Conservation (phyloP, 169 alveolate genomes). For the Eimeria falciformis region DNA sequence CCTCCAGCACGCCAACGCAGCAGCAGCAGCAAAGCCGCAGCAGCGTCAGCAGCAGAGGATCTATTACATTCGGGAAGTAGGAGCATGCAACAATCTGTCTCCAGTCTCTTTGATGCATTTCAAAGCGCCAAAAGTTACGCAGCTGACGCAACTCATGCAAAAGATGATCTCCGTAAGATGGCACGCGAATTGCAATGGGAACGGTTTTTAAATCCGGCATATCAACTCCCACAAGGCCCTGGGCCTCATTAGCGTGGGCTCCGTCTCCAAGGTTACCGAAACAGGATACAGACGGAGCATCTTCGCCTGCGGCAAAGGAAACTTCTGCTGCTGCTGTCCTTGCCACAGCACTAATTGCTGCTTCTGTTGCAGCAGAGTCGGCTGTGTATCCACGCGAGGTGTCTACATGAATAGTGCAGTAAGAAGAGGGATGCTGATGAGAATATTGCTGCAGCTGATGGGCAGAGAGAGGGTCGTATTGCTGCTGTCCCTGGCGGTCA, state of each 20-base stretch:
- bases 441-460: background rate
- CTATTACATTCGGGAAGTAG: constrained; percentile 35
- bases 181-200: constrained; percentile 54
- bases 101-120: constrained; percentile 72
- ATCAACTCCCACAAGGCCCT: constrained; percentile 40
- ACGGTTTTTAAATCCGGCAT: constrained; percentile 24
- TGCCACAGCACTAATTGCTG: constrained; percentile 45
- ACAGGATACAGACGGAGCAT: too few species aligned
- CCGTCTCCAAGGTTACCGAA: background rate
- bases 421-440: constrained; percentile 26
- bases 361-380: constrained; percentile 46
- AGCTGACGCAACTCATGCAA: constrained; percentile 39
- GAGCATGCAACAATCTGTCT: constrained; percentile 61
- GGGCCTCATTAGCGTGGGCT: background rate
- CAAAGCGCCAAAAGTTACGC: constrained; percentile 43
- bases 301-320: constrained; percentile 41
- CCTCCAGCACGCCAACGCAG: constrained; percentile 52
- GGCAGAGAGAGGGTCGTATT: too few species aligned
- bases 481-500: too few species aligned
- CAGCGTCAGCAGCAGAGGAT: constrained; percentile 29
- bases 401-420: constrained; percentile 36
- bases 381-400: background rate
- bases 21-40: constrained; percentile 52
- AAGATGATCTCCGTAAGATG: constrained; percentile 60
- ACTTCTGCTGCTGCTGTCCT: constrained; percentile 66